Conservation (phyloP, 2,329 filamentous ascomycete genomes). For the Alternaria triticimaculans region DNA sequence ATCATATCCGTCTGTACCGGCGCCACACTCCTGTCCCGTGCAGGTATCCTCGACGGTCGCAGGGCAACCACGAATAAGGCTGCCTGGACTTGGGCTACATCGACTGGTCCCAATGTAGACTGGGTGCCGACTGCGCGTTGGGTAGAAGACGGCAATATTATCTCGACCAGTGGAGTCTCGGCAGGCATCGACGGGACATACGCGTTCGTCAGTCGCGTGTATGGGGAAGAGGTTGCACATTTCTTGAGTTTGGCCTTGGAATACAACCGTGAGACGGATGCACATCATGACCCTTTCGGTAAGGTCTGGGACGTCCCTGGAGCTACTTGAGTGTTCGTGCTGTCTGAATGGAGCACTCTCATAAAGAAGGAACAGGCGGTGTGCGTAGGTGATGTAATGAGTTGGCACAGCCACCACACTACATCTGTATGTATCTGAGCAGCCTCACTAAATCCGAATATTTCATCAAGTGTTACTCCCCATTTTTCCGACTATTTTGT, state of each 20-base stretch:
- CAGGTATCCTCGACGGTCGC: conserved; percentile 66
- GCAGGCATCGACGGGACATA: conserved; percentile 68
- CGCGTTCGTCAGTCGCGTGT: conserved; percentile 61
- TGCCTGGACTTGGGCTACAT: conserved; percentile 57
- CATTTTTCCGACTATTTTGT: too few species aligned
- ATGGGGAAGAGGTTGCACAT: conserved; percentile 60
- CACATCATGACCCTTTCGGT: conserved; percentile 63
- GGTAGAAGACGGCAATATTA: conserved; percentile 70
- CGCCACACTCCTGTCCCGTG: conserved; percentile 61
- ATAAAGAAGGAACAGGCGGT: too few species aligned
- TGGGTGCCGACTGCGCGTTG: conserved; percentile 66
- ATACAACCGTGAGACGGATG: conserved; percentile 61
- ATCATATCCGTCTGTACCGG: conserved; percentile 73
- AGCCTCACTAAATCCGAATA: too few species aligned
- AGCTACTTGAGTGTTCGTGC: neutral
- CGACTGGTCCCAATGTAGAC: conserved; percentile 56
- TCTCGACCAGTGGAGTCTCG: conserved; percentile 67
- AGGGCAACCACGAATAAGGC: conserved; percentile 72
- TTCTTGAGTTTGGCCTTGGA: conserved; percentile 60
- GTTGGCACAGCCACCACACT: too few species aligned
- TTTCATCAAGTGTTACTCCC: too few species aligned
- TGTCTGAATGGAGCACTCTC: too few species aligned
- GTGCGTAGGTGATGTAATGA: too few species aligned
- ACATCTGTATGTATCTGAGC: too few species aligned
- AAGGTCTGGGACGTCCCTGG: conserved; percentile 33